Base-by-base conservation (phyloP, 2,329 filamentous ascomycete species). In the Fusarium tupiense region DNA sequence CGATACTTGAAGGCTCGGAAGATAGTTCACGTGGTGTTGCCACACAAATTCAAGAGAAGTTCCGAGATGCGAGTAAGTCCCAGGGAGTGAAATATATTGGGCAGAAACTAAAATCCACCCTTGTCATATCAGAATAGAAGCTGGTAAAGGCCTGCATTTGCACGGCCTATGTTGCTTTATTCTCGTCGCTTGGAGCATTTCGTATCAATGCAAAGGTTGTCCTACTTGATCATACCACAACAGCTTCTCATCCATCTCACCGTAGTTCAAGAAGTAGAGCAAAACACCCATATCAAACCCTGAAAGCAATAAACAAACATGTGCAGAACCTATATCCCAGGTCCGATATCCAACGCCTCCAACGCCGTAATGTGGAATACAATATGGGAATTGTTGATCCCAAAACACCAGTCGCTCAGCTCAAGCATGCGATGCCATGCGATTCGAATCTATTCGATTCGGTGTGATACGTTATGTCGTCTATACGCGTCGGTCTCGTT, bases 341-440 rank as follows among this genome's bases (percentile, higher is more conserved):
- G 65, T 70, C 69, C 67, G 47, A 63, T 65, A 54, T 54, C 66
- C 69, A 78, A 77, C 67, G 64, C 76, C 76, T 54, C 60, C 46
- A 49, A 69, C 76, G 64, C 76, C 76, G 54, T 75, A 65, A 56
- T 68, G 65, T 76, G 64, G 59, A 71, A 66, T 77, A 68, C 58
- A 74, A 65, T 62, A 62, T 64, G 58, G 56, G 63, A 41, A 26
- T 37, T 67, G 54, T 57, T 41, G 35, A 69, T 38, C 24, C 46
- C 41, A 31, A 26, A 50, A 59, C 53, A 46, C 52, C 43, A 35
- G 35, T 64, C 22, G 35, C 40, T 61, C 62, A 53, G 43, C 54
- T 31, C 37, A 57, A 40, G 64, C 61, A 62, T 60, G 67, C 52
- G 59, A 69, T 65, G 38, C 46, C 59, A 59, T 63, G 41, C 61